Conservation (phyloP, 2,329 filamentous ascomycete genomes). For the Pezicula rhizophila region DNA sequence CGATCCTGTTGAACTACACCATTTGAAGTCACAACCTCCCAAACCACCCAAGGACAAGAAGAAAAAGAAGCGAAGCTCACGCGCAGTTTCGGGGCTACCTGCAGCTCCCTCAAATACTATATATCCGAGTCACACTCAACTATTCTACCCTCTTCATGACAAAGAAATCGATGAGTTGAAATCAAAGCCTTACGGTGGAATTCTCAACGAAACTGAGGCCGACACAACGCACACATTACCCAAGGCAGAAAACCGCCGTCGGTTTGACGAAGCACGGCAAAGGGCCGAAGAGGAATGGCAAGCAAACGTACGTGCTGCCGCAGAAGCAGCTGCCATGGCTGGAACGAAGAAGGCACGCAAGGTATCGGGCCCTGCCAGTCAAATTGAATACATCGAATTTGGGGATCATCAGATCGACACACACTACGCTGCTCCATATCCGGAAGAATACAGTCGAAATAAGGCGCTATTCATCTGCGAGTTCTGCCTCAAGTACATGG, state of each 20-base stretch:
- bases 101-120: constrained; percentile 28
- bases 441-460: constrained; percentile 96
- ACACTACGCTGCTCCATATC: constrained; percentile 97
- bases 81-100: constrained; percentile 34
- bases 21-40: constrained; percentile 52
- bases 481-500: constrained; percentile 99
- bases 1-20: constrained; percentile 50
- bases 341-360: constrained; percentile 65
- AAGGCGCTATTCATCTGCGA: constrained; percentile 98
- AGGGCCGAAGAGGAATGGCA: constrained; percentile 92
- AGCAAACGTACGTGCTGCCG: constrained; percentile 54
- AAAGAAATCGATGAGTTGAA: constrained; percentile 84
- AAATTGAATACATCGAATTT: constrained; percentile 98
- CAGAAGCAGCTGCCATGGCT: constrained; percentile 62
- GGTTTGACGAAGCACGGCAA: constrained; percentile 84
- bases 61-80: constrained; percentile 34
- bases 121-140: constrained; percentile 55
- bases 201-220: constrained; percentile 80
- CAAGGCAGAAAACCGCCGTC: constrained; percentile 69
- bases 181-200: constrained; percentile 91
- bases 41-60: constrained; percentile 42
- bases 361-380: constrained; percentile 77
- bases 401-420: constrained; percentile 97
- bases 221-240: constrained; percentile 89
- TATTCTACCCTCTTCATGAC: constrained; percentile 84